Conservation (phyloP, 306 rosid genomes). For the Argentina anserina region DNA sequence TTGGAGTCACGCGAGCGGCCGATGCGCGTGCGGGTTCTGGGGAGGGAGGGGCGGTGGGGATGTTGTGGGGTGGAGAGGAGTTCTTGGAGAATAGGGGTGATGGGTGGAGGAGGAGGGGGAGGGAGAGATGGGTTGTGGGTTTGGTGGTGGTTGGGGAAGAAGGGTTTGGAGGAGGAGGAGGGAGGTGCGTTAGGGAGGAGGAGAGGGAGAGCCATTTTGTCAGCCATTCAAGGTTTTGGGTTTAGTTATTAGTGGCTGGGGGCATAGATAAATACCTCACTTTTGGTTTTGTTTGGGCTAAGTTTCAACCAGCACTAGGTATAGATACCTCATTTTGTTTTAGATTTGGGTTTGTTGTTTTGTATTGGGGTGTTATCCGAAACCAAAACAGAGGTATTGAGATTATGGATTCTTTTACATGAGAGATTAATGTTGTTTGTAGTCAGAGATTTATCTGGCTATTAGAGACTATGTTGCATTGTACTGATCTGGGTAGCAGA, state of each 20-base stretch:
- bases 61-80: constrained; percentile 29
- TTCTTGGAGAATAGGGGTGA: constrained; percentile 34
- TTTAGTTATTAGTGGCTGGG: constrained; percentile 10
- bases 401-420: no score
- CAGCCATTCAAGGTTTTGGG: constrained; percentile 39
- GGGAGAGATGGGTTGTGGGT: constrained; percentile 17
- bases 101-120: constrained; percentile 28
- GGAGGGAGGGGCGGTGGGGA: constrained; percentile 17
- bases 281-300: background rate
- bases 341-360: no score
- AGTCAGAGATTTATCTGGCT: no score
- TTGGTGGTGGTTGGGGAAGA: constrained; percentile 30
- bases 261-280: background rate
- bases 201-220: constrained; percentile 47
- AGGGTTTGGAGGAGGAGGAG: constrained; percentile 31
- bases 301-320: no score
- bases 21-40: constrained; percentile 42
- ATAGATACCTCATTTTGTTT: no score
- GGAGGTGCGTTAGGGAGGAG: constrained; percentile 55
- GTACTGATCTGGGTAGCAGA: no score
- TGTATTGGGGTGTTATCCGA: no score
- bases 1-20: constrained; percentile 63
- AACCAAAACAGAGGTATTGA: no score
- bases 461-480: no score
- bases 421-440: no score